These are phyloP conservation scores for Sordariomycetes sp. DNA, from an alignment of 2,329 filamentous ascomycete genomes.

Conservation along the genomic window DNA sequence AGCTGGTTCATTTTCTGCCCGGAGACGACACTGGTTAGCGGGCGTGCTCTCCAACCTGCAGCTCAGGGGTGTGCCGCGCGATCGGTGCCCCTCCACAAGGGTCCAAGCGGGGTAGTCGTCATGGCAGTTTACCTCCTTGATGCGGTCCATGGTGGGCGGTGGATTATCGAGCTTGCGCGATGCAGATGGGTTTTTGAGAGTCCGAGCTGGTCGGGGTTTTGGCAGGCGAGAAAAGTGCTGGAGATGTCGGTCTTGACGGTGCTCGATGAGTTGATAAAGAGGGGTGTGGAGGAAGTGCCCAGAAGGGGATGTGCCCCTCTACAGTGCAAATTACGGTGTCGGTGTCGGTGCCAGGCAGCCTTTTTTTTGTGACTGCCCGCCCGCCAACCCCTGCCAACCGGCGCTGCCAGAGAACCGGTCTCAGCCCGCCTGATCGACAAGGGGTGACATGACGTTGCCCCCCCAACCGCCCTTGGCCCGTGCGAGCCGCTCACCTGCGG, in stretches of 20 bases:
- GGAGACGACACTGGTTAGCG: background rate
- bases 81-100: constrained; percentile 6
- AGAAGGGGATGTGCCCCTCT: constrained; percentile 2
- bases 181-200: constrained; percentile 9
- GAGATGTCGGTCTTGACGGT: constrained; percentile 1
- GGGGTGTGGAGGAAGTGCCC: constrained; percentile 1
- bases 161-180: constrained; percentile 1
- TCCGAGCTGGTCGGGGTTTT: constrained; percentile 14
- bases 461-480: constrained; percentile 1
- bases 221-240: background rate
- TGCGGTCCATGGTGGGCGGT: constrained; percentile 58
- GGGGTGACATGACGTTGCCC: background rate
- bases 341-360: background rate
- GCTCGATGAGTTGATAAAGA: constrained; percentile 1
- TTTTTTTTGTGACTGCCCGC: background rate
- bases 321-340: background rate
- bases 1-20: constrained; percentile 85
- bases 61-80: background rate
- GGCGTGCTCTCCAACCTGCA: background rate
- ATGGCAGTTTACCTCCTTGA: constrained; percentile 62
- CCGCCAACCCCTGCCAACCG: too few relatives aligned
- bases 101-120: background rate
- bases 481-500: background rate
- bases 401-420: background rate
- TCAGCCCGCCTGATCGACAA: constrained; percentile 6